Evolutionary conservation across 495 filamentous ascomycete genomes (phyloP).

Genomic region (Hypomontagnella monticulosa): DNA sequence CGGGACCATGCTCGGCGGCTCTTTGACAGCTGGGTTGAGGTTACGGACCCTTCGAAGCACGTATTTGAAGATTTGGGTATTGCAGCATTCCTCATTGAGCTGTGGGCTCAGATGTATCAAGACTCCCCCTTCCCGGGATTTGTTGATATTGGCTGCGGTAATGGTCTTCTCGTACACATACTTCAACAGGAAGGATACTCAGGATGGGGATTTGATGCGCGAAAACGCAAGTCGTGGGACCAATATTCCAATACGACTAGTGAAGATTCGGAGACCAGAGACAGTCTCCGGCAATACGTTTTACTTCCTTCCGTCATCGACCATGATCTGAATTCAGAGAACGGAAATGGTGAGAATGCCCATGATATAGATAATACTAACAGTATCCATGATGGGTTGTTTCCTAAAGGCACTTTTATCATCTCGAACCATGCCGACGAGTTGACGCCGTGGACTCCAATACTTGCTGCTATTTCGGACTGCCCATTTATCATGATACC

Average conservation of each 20-base stretch:
- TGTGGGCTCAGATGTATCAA: constrained; percentile 88
- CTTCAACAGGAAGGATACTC: constrained; percentile 81
- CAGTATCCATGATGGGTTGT: constrained; percentile 73
- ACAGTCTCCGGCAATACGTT: constrained; percentile 71
- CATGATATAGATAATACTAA: constrained; percentile 42
- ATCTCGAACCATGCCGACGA: constrained; percentile 98
- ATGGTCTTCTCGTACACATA: constrained; percentile 90
- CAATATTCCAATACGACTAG: constrained; percentile 64
- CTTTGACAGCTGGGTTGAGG: constrained; percentile 78
- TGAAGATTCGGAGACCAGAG: constrained; percentile 44
- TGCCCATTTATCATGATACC: constrained; percentile 91
- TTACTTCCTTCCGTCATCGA: constrained; percentile 71
- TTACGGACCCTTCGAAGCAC: constrained; percentile 88
- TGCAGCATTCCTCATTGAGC: constrained; percentile 90
- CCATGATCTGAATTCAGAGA: constrained; percentile 4
- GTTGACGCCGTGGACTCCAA: constrained; percentile 92
- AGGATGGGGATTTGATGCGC: constrained; percentile 92
- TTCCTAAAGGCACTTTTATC: constrained; percentile 82
- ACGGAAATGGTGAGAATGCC: constrained; percentile 18
- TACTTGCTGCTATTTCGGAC: constrained; percentile 77
- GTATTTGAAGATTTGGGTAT: constrained; percentile 96
- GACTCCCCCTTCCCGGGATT: constrained; percentile 78
- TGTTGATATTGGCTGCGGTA: constrained; percentile 95
- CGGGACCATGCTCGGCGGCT: constrained; percentile 73
- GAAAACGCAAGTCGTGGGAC: constrained; percentile 82